Evolutionary conservation across 2,329 filamentous ascomycete genomes (phyloP), one percentile per base, ranked within the genome.

Genomic region (Leptographium galeiforme): DNA sequence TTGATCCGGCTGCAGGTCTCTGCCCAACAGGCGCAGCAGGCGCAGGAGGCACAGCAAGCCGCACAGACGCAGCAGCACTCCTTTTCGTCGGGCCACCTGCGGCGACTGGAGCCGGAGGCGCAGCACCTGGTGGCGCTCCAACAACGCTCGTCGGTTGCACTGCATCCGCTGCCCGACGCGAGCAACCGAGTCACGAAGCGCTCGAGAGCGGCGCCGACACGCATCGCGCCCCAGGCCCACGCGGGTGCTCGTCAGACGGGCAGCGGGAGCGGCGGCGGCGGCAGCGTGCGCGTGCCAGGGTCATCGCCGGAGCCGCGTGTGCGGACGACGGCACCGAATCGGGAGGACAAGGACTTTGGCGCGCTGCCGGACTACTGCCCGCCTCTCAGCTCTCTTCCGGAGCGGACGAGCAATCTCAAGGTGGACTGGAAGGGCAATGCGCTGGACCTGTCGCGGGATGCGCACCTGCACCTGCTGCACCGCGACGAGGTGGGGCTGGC

Each of bases 371-470:
- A 95, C 66, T 87, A 77, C 65, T 88, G 82, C 51, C 89, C 89
- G 46, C 81, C 85, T 0, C 63, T 82, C 44, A 70, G 73, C 53
- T 82, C 84, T 2, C 76, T 93, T 5, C 80, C 82, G 8, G 70
- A 72, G 59, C 82, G 82, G 61, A 70, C 77, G 51, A 88, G 87
- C 66, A 79, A 77, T 44, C 76, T 93, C 60, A 91, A 90, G 72
- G 83, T 87, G 32, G 88, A 94, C 57, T 94, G 89, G 87, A 93
- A 90, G 70, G 87, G 87, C 8, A 79, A 82, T 57, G 78, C 84
- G 41, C 79, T 93, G 58, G 85, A 94, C 63, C 79, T 95, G 47
- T 79, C 75, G 66, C 74, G 76, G 55, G 88, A 94, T 62, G 80
- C 85, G 8, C 75, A 90, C 61, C 74, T 77, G 30, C 66, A 81